Evolutionary conservation across 306 rosid species (phyloP), one percentile per base, ranked within the genome.

Genomic region (Cicer judaicum): DNA sequence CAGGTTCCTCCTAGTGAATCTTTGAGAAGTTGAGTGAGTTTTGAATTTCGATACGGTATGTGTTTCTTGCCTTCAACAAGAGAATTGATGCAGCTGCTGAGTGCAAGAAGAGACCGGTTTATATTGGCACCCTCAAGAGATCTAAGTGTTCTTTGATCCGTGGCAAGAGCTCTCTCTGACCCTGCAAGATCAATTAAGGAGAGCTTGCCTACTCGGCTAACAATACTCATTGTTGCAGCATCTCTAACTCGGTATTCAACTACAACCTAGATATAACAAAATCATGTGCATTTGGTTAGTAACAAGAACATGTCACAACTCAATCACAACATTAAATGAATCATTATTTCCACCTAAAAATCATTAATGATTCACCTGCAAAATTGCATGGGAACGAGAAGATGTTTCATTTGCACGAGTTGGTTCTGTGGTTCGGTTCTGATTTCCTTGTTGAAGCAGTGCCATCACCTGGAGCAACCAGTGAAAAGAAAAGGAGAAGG

Each of bases 71-170:
- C 97, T 80, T 94, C 97, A 39, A 90, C 96, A 9, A 92, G 96
- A 74, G 97, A 92, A 77, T 94, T 94, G 77, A 94, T 94, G 80
- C 99, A 94, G 79, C 99, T 92, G 75, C 97, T 94, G 52, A 94
- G 92, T 46, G 97, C 96, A 39, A 94, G 91, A 68, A 92, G 96
- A 34, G 99, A 94, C 64, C 97, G 86, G 74, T 94, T 94, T 79
- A 94, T 94, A 61, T 90, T 94, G 64, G 99, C 99, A 66, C 99
- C 99, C 78, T 94, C 99, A 0, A 94, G 91, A 74, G 99, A 94
- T 83, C 97, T 85, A 56, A 86, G 77, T 53, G 99, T 94, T 80
- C 99, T 90, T 75, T 92, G 96, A 83, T 94, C 97, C 0, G 96
- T 94, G 67, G 96, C 99, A 76, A 92, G 93, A 48, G 99, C 96